A percentile compares a stretch with the other conserved stretches of the same genome.
These are phyloP conservation scores for Solanum ossicruentum DNA, from an alignment of 257 asterid genomes.

Conservation along the genomic window DNA sequence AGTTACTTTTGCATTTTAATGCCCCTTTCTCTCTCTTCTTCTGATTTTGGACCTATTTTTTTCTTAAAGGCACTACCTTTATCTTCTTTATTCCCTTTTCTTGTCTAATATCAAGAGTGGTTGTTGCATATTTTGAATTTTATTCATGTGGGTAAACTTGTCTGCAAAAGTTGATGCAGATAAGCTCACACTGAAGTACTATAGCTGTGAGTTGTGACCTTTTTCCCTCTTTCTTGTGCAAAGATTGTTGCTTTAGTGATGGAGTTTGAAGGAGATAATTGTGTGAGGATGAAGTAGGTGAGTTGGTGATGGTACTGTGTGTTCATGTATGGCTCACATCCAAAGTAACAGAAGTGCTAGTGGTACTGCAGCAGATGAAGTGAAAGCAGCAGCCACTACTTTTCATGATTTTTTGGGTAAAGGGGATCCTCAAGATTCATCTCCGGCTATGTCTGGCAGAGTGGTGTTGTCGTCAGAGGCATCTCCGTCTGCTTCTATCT, in stretches of 20 bases:
- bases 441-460: constrained; percentile 24
- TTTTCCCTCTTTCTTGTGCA: neutral
- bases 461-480: constrained; percentile 41
- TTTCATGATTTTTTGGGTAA: constrained; percentile 88
- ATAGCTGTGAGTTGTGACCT: neutral
- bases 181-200: constrained; percentile 4
- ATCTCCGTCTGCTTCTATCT: constrained; percentile 46
- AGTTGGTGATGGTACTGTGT: neutral
- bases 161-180: constrained; percentile 24
- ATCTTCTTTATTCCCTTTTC: constrained; percentile 2
- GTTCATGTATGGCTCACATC: constrained; percentile 60
- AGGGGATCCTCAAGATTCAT: constrained; percentile 33
- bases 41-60: constrained; percentile 4
- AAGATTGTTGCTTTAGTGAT: constrained; percentile 16
- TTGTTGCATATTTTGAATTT: neutral
- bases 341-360: constrained; percentile 25
- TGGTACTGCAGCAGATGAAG: constrained; percentile 19
- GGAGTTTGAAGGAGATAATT: neutral
- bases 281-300: neutral
- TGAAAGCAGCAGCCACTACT: constrained; percentile 23
- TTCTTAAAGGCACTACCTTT: constrained; percentile 25
- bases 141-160: constrained; percentile 6
- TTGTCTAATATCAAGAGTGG: neutral
- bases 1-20: constrained; percentile 45
- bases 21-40: neutral